Conservation (phyloP, 2,329 filamentous ascomycete species). For the Pochonia chlamydosporia region DNA sequence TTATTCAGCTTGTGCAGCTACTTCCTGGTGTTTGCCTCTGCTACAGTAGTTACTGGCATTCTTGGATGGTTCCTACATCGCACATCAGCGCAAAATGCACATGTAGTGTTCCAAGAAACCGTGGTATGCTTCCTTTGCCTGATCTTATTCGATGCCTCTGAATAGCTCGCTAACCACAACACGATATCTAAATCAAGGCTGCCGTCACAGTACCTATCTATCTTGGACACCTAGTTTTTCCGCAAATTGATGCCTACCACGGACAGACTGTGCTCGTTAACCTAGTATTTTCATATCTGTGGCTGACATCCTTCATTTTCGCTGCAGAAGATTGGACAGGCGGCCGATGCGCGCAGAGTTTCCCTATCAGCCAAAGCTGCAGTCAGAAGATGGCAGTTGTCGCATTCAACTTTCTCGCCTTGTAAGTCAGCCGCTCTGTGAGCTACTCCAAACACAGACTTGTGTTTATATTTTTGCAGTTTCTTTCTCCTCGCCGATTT, state of each 20-base stretch:
- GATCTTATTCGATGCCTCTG: background rate
- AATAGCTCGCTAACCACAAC: no score
- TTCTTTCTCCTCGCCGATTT: background rate
- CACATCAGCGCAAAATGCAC: constrained; percentile 10
- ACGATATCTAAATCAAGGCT: no score
- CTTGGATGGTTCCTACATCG: constrained; percentile 15
- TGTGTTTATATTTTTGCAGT: background rate
- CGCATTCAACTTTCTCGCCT: constrained; percentile 17
- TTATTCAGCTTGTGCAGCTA: constrained; percentile 11
- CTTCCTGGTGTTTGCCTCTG: constrained; percentile 15
- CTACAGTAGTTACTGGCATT: constrained; percentile 15
- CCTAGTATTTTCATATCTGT: constrained; percentile 18
- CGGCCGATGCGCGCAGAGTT: constrained; percentile 7
- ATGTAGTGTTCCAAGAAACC: constrained; percentile 16
- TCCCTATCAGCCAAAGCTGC: constrained; percentile 5
- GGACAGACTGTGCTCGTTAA: constrained; percentile 14
- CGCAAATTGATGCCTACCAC: constrained; percentile 12
- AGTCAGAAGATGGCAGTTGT: constrained; percentile 15
- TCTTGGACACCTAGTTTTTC: constrained; percentile 12
- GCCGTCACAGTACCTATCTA: constrained; percentile 15
- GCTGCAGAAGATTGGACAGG: constrained; percentile 15
- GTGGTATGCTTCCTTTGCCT: constrained; percentile 11
- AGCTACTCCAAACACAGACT: background rate
- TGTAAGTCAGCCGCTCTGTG: constrained; percentile 11
- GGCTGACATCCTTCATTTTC: constrained; percentile 21